Conservation (phyloP, 73 alveolate species). For the Tetrahymena malaccensis region DNA sequence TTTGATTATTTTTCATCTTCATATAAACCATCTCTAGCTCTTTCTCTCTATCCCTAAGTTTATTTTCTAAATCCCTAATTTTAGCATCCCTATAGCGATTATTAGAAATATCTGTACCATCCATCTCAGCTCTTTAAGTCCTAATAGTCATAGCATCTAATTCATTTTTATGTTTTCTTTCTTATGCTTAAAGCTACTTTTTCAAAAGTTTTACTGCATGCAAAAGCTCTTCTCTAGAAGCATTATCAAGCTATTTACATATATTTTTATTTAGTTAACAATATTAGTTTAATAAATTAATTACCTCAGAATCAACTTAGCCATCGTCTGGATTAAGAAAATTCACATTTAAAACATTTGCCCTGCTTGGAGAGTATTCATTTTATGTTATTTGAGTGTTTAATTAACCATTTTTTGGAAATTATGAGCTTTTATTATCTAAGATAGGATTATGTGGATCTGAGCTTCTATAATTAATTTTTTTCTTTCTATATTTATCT, state of each 20-base stretch:
- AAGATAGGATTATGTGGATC: neutral
- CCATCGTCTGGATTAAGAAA: neutral
- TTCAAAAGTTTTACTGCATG: neutral
- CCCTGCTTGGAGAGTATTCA: neutral
- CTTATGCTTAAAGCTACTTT: neutral
- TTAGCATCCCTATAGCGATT: neutral
- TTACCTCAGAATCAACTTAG: neutral
- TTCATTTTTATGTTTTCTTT: neutral
- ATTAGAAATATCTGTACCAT: neutral
- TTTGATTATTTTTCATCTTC: neutral
- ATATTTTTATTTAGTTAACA: too few relatives aligned
- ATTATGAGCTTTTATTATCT: neutral
- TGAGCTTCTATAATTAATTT: neutral
- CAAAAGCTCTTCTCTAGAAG: neutral
- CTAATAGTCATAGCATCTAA: neutral
- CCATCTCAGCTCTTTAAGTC: neutral
- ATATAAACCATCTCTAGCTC: neutral
- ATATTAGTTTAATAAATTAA: neutral
- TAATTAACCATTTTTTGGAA: neutral
- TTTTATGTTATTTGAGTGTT: neutral
- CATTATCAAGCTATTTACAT: neutral
- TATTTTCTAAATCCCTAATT: neutral
- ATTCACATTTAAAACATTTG: neutral
- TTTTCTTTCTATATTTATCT: neutral
- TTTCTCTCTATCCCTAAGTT: neutral